Evolutionary conservation across 2,329 filamentous ascomycete genomes (phyloP).

Genomic region (Diatrype stigma): DNA sequence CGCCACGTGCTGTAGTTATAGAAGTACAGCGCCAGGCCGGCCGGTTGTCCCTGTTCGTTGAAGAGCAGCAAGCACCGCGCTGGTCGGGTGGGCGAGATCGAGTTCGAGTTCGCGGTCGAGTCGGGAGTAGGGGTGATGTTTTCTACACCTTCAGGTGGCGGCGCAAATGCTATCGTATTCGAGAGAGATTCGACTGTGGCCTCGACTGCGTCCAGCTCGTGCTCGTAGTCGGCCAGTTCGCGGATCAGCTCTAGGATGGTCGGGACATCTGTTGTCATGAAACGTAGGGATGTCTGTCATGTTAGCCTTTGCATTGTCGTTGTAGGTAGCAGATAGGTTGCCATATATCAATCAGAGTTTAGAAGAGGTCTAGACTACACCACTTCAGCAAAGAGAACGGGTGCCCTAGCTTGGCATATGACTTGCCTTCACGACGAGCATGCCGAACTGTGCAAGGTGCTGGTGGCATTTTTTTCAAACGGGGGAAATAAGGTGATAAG

Average conservation of each 20-base stretch:
- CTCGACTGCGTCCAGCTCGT: slow-evolving; percentile 67
- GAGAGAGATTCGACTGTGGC: slow-evolving; percentile 72
- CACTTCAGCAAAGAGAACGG: too few species aligned
- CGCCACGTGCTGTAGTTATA: slow-evolving; percentile 96
- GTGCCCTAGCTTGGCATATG: too few species aligned
- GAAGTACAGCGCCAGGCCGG: slow-evolving; percentile 86
- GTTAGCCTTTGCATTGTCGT: too few species aligned
- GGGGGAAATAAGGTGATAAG: too few species aligned
- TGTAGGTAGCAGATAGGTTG: too few species aligned
- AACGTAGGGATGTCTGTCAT: too few species aligned
- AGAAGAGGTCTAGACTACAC: too few species aligned
- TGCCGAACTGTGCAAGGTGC: slow-evolving; percentile 44
- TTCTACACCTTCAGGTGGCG: slow-evolving; percentile 43
- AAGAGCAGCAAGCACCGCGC: slow-evolving; percentile 72
- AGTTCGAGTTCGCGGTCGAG: too few species aligned
- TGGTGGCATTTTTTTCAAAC: slow-evolving; percentile 27
- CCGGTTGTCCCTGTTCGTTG: slow-evolving; percentile 43
- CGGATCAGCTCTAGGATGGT: slow-evolving; percentile 78
- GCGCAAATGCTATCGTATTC: slow-evolving; percentile 74
- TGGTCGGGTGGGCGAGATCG: slow-evolving; percentile 54
- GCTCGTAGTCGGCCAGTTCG: slow-evolving; percentile 85
- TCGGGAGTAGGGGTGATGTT: slow-evolving; percentile 33
- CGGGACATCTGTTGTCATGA: slow-evolving; percentile 60
- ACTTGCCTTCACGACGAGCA: slow-evolving; percentile 55
- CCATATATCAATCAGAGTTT: too few species aligned